A percentile compares a stretch with the other conserved stretches of the same genome.
Conservation (phyloP, 2,329 filamentous ascomycete species). For the Claviceps digitariae region DNA sequence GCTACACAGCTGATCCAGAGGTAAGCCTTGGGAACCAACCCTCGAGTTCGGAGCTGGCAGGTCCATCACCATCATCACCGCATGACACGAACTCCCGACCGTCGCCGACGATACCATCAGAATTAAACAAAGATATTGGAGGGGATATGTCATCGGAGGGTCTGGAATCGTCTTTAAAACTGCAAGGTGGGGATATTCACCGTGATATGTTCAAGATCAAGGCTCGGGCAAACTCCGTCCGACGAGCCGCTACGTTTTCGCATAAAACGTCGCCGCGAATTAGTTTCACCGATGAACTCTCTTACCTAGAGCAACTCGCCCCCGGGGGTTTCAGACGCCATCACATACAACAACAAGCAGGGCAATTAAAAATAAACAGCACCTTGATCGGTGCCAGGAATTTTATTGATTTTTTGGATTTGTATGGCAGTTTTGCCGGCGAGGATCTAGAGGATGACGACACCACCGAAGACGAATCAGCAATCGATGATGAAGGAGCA, state of each 20-base stretch:
- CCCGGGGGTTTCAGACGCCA: slow-evolving; percentile 36
- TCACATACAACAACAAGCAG: slow-evolving; percentile 22
- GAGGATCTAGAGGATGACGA: slow-evolving; percentile 46
- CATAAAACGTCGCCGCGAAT: slow-evolving; percentile 27
- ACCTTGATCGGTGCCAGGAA: slow-evolving; percentile 46
- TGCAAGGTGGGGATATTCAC: slow-evolving; percentile 68
- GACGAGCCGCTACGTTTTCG: slow-evolving; percentile 56
- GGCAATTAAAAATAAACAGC: slow-evolving; percentile 22
- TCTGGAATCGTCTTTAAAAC: slow-evolving; percentile 48
- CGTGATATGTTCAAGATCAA: slow-evolving; percentile 65
- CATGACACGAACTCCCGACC: background rate
- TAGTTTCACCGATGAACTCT: slow-evolving; percentile 16
- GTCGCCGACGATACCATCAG: background rate
- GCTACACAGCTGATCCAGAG: slow-evolving; percentile 26
- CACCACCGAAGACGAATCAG: slow-evolving; percentile 42
- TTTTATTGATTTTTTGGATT: slow-evolving; percentile 62
- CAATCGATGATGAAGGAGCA: slow-evolving; percentile 31
- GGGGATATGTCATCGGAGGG: slow-evolving; percentile 22
- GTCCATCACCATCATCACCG: background rate
- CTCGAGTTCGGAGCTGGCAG: slow-evolving; percentile 5
- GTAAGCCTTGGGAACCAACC: slow-evolving; percentile 16
- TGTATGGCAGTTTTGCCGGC: slow-evolving; percentile 66
- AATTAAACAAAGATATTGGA: slow-evolving; percentile 5
- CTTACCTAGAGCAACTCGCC: slow-evolving; percentile 25
- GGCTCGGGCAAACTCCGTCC: slow-evolving; percentile 34